Percentiles rank a stretch among this genome's conserved stretches.
Evolutionary conservation across 768 basidiomycete genomes (phyloP).

Genomic region (Asterophora parasitica): DNA sequence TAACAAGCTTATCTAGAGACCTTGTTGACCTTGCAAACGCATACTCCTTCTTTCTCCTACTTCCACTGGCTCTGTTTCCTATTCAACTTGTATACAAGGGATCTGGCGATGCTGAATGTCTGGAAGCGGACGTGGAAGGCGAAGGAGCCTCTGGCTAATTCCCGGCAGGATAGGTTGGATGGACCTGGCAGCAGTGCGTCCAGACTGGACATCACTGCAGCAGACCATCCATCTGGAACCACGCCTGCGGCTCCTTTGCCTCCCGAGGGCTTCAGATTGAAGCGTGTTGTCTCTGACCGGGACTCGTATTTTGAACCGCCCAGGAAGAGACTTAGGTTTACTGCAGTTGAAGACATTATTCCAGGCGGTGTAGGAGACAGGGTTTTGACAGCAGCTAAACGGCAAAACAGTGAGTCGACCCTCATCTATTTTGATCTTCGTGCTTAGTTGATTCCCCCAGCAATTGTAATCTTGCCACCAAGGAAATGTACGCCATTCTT

Average conservation of each 20-base stretch:
- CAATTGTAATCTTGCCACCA: slow-evolving; percentile 29
- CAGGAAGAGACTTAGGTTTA: slow-evolving; percentile 7
- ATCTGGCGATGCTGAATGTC: slow-evolving; percentile 39
- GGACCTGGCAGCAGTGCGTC: slow-evolving; percentile 23
- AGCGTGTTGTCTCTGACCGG: slow-evolving; percentile 9
- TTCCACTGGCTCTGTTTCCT: not conserved
- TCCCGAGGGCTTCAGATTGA: not conserved
- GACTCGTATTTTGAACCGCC: slow-evolving; percentile 7
- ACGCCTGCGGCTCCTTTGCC: not conserved
- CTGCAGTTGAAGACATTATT: slow-evolving; percentile 31
- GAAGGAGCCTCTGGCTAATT: slow-evolving; percentile 17
- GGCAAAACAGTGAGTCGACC: slow-evolving; percentile 31
- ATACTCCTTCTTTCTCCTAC: too few relatives aligned
- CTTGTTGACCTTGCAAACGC: too few relatives aligned
- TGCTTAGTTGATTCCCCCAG: slow-evolving; percentile 16
- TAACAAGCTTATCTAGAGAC: too few relatives aligned
- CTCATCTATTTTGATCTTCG: not conserved
- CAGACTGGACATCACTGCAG: slow-evolving; percentile 18
- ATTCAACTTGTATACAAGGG: not conserved
- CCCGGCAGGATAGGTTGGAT: slow-evolving; percentile 24
- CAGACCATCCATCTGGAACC: slow-evolving; percentile 18
- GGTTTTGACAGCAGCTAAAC: slow-evolving; percentile 27
- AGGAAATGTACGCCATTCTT: slow-evolving; percentile 19
- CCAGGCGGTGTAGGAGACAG: slow-evolving; percentile 25
- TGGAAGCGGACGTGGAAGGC: slow-evolving; percentile 49